A percentile compares a stretch with the other conserved stretches of the same genome.
Conservation (phyloP, 2,329 filamentous ascomycete genomes). For the Salinomyces thailandicus region DNA sequence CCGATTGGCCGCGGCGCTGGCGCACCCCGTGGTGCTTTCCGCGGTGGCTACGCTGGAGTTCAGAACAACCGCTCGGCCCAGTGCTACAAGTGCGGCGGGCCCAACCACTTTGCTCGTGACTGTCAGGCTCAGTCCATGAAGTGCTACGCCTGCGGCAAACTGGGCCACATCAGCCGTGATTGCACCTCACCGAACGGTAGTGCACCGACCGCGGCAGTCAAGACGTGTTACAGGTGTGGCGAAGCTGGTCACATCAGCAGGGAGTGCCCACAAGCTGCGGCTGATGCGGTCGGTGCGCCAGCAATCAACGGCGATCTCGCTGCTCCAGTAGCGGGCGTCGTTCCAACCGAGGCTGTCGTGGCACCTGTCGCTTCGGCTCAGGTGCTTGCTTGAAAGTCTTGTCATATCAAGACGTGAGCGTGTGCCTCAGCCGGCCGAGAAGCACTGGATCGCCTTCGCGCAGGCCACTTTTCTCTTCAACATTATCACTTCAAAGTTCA, state of each 20-base stretch:
- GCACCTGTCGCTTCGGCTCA: conserved; percentile 31
- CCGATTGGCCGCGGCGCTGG: conserved; percentile 51
- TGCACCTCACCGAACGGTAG: conserved; percentile 96
- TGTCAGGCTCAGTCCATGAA: conserved; percentile 99
- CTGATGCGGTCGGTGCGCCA: conserved; percentile 25
- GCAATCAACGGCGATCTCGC: conserved; percentile 5
- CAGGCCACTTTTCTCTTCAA: conserved; percentile 13
- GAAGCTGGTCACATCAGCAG: conserved; percentile 93
- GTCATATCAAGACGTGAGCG: conserved; percentile 1
- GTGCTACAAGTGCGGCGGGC: conserved; percentile 65
- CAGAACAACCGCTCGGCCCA: conserved; percentile 49
- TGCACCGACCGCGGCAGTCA: conserved; percentile 87
- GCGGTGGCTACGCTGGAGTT: conserved; percentile 54
- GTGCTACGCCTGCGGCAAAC: conserved; percentile 93
- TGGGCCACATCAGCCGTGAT: conserved; percentile 86
- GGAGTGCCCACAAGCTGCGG: conserved; percentile 66
- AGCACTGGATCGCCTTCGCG: conserved; percentile 8
- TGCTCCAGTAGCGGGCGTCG: conserved; percentile 22
- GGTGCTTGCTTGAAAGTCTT: conserved; percentile 32
- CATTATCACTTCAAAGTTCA: conserved; percentile 12
- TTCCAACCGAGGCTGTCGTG: conserved; percentile 32
- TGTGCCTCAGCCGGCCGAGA: conserved; percentile 10
- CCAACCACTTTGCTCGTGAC: conserved; percentile 96
- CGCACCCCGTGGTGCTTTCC: conserved; percentile 59
- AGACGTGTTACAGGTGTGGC: conserved; percentile 97